These are phyloP conservation scores for Cyanophora paradoxa DNA, from an alignment of 78 protist genomes.

Conservation along the genomic window DNA sequence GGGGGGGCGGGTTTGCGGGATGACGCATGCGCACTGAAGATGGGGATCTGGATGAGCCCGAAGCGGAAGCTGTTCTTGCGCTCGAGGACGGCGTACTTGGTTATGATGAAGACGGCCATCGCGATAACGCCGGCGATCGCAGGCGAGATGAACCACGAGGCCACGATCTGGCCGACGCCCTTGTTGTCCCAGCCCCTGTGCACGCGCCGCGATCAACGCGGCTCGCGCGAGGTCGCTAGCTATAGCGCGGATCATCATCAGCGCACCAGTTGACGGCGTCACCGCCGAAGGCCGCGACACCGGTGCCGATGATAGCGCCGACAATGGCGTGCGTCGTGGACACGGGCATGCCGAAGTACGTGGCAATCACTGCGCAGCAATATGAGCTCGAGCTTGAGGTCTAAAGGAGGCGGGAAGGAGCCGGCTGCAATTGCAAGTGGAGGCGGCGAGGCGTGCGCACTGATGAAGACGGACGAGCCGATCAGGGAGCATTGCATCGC, in stretches of 20 bases:
- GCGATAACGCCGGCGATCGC: conserved; percentile 21
- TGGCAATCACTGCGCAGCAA: conserved; percentile 23
- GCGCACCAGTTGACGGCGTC: too few relatives aligned
- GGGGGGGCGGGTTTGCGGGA: too few relatives aligned
- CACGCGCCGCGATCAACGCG: too few relatives aligned
- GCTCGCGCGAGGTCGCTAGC: too few relatives aligned
- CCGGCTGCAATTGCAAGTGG: background rate
- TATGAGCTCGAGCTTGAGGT: background rate
- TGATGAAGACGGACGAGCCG: background rate
- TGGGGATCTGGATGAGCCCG: conserved; percentile 6
- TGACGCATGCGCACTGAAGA: too few relatives aligned
- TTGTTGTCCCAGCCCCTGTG: background rate
- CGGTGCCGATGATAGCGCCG: conserved; percentile 43
- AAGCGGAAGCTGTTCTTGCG: background rate
- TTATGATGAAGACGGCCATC: background rate
- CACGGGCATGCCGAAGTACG: conserved; percentile 34
- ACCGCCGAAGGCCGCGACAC: conserved; percentile 27
- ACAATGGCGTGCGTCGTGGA: conserved; percentile 53
- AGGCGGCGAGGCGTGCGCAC: too few relatives aligned
- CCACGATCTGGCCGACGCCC: conserved; percentile 7
- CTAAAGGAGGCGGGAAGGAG: background rate
- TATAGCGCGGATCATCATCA: too few relatives aligned
- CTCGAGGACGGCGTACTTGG: background rate
- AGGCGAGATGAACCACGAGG: conserved; percentile 43
- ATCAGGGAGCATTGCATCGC: conserved; percentile 6